Evolutionary conservation across 2,329 filamentous ascomycete genomes (phyloP).

Genomic region (Trichophyton mentagrophytes): DNA sequence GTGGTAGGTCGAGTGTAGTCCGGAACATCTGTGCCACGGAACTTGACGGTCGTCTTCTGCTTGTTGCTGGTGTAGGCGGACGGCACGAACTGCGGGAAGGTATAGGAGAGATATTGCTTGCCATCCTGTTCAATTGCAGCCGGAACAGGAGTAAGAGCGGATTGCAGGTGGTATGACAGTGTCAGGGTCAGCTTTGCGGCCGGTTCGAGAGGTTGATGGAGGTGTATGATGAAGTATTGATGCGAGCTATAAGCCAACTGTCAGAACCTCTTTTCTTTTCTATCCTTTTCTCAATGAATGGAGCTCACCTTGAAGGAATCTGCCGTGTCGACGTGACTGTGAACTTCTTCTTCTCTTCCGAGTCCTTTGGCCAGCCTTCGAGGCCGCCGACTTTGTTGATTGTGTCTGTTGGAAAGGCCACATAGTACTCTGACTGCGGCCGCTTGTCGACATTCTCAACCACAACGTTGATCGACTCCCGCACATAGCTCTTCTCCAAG

Average conservation of each 20-base stretch:
- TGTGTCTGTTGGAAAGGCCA: constrained; percentile 68
- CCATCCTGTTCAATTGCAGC: constrained; percentile 71
- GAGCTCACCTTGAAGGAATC: constrained; percentile 19
- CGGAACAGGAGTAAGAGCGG: constrained; percentile 67
- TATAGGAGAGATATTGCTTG: constrained; percentile 73
- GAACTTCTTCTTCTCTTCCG: constrained; percentile 54
- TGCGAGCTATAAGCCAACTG: constrained; percentile 42
- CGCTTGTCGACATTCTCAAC: constrained; percentile 73
- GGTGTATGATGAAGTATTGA: constrained; percentile 73
- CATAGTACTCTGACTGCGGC: constrained; percentile 78
- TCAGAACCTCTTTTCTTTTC: background rate
- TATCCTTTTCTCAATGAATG: background rate
- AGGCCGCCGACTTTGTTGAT: constrained; percentile 69
- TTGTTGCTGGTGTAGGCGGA: constrained; percentile 77
- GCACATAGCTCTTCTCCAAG: constrained; percentile 80
- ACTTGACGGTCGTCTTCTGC: constrained; percentile 96
- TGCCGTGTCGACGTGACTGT: constrained; percentile 52
- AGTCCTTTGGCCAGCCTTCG: constrained; percentile 87
- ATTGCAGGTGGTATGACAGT: constrained; percentile 72
- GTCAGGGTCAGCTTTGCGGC: constrained; percentile 71
- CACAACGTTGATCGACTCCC: constrained; percentile 86
- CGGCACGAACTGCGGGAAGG: constrained; percentile 71
- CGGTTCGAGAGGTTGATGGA: constrained; percentile 62
- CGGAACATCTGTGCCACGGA: constrained; percentile 62
- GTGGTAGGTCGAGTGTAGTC: constrained; percentile 67